Percentiles rank a stretch among this genome's conserved stretches.
Evolutionary conservation across 768 basidiomycete species (phyloP).

Genomic region (Panaeolus cyanescens): DNA sequence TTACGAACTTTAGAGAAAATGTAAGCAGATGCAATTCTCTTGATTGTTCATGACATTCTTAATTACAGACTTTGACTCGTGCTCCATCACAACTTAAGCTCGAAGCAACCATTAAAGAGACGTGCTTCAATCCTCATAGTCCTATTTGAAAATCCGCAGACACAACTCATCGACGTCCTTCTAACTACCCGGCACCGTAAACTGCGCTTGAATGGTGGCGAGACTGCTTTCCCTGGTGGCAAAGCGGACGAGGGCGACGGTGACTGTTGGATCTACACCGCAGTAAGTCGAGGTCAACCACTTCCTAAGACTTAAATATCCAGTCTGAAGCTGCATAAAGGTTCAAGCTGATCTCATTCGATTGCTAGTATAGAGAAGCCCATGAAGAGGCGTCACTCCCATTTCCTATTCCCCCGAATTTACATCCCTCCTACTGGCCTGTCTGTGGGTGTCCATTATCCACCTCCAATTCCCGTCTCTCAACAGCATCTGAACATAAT

Average conservation of each 20-base stretch:
- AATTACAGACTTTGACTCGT: background rate
- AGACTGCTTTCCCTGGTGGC: constrained; percentile 84
- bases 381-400: constrained; percentile 78
- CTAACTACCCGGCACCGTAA: constrained; percentile 79
- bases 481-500: background rate
- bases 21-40: background rate
- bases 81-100: background rate
- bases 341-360: background rate
- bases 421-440: background rate
- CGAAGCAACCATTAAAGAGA: background rate
- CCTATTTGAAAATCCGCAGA: background rate
- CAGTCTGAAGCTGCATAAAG: background rate
- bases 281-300: constrained; percentile 48
- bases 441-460: background rate
- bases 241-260: constrained; percentile 68
- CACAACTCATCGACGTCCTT: constrained; percentile 43
- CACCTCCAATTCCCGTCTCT: background rate
- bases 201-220: constrained; percentile 69
- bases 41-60: background rate
- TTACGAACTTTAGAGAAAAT: background rate
- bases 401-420: constrained; percentile 16
- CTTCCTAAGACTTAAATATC: constrained; percentile 5
- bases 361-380: constrained; percentile 70
- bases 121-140: background rate
- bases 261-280: constrained; percentile 60